phyloP scores from a whole-genome alignment of 148 eudicot genomes.

The Chenopodium suecicum region DNA sequence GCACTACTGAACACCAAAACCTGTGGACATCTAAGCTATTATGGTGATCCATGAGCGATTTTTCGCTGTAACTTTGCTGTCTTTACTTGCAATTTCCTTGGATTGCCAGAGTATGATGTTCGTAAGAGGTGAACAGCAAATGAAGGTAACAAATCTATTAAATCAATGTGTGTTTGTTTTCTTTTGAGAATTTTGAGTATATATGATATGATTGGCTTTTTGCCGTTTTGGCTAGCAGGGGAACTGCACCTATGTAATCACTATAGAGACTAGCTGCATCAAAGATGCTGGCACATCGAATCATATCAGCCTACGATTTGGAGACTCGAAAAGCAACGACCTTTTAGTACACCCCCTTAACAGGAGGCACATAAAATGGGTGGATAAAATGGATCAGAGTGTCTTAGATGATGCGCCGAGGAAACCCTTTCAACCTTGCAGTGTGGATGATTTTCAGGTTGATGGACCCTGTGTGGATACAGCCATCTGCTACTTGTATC shows the following conservation, averaged over 20 bases:
- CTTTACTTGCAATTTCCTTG: constrained; percentile 19
- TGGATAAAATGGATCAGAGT: constrained; percentile 50
- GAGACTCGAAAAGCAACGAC: constrained; percentile 48
- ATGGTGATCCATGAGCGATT: constrained; percentile 5
- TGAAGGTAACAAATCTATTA: constrained; percentile 28
- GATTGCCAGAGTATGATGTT: constrained; percentile 13
- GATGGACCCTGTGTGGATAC: constrained; percentile 47
- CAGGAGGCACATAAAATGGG: constrained; percentile 40
- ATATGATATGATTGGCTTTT: background rate
- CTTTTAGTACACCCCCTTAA: constrained; percentile 45
- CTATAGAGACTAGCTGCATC: constrained; percentile 54
- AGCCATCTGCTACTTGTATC: constrained; percentile 52
- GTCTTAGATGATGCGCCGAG: constrained; percentile 51
- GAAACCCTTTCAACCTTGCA: constrained; percentile 63
- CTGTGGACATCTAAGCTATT: constrained; percentile 3
- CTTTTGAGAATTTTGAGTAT: too few relatives aligned
- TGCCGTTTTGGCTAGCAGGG: constrained; percentile 23
- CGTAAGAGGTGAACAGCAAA: constrained; percentile 21
- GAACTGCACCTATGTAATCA: constrained; percentile 53
- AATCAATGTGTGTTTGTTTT: background rate
- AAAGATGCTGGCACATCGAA: constrained; percentile 50
- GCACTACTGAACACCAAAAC: background rate
- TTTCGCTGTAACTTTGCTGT: constrained; percentile 5
- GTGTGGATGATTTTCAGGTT: constrained; percentile 49
- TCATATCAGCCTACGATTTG: constrained; percentile 53